Percentiles rank a stretch among this genome's conserved stretches.
These are phyloP conservation scores for Angomonas deanei DNA, from an alignment of 208 protist species.

Conservation along the genomic window DNA sequence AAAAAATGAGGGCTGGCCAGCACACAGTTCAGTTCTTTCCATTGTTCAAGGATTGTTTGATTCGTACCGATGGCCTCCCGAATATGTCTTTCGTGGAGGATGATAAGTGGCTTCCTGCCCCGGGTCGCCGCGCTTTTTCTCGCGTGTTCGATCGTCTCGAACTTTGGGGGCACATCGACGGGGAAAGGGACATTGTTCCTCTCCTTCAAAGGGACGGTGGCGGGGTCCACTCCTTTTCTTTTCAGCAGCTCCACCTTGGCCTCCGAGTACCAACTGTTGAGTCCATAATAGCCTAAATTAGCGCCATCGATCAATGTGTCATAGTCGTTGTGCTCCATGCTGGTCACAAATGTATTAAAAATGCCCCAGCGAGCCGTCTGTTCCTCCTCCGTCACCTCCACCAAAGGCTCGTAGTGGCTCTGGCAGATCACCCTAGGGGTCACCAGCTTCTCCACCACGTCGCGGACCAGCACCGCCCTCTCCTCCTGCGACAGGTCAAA, in stretches of 20 bases:
- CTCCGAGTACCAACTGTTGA: slow-evolving; percentile 67
- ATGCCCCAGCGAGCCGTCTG: slow-evolving; percentile 33
- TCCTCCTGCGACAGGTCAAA: slow-evolving; percentile 61
- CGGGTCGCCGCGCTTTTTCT: slow-evolving; percentile 21
- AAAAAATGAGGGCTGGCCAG: slow-evolving; percentile 69
- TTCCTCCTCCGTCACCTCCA: slow-evolving; percentile 28
- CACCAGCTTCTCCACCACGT: slow-evolving; percentile 74
- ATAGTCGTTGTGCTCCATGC: slow-evolving; percentile 29
- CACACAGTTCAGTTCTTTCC: slow-evolving; percentile 28
- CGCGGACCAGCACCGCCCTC: slow-evolving; percentile 36
- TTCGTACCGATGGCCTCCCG: slow-evolving; percentile 28
- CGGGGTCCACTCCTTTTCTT: slow-evolving; percentile 30
- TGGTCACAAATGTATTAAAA: slow-evolving; percentile 51
- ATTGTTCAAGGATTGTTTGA: slow-evolving; percentile 28
- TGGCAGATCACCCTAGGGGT: slow-evolving; percentile 30
- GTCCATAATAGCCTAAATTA: slow-evolving; percentile 79
- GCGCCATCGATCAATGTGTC: slow-evolving; percentile 80
- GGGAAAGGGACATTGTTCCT: slow-evolving; percentile 61
- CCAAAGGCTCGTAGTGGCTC: slow-evolving; percentile 58
- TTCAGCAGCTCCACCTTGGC: slow-evolving; percentile 60
- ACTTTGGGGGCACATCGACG: slow-evolving; percentile 81
- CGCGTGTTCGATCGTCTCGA: slow-evolving; percentile 74
- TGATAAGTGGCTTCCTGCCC: slow-evolving; percentile 50
- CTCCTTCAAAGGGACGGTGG: slow-evolving; percentile 26
- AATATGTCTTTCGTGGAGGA: slow-evolving; percentile 73